A percentile compares a stretch with the other conserved stretches of the same genome.
Evolutionary conservation across 495 filamentous ascomycete species (phyloP).

Genomic region (Tuber melanosporum): DNA sequence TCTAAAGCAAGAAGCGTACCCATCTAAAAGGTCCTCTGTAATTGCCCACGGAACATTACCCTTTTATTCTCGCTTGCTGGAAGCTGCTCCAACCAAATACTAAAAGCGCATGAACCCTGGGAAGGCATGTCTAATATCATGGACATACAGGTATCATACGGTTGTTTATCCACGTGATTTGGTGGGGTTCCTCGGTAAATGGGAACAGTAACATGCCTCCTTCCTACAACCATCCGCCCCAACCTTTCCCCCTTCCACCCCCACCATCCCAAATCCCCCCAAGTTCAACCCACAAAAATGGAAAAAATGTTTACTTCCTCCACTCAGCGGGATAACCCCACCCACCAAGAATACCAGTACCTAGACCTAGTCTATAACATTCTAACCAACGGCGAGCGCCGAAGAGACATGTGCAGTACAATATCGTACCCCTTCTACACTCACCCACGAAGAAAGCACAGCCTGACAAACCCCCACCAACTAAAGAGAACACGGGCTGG

Average conservation of each 20-base stretch:
- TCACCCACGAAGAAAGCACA: background rate
- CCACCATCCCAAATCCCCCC: background rate
- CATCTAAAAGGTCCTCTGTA: too few species aligned
- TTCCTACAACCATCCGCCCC: background rate
- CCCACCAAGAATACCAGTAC: slow-evolving; percentile 71
- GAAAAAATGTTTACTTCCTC: background rate
- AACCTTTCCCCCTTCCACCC: background rate
- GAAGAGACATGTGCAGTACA: slow-evolving; percentile 60
- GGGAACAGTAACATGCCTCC: background rate
- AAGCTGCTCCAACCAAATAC: too few species aligned
- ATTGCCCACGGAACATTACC: too few species aligned
- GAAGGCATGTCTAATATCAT: too few species aligned
- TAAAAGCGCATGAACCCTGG: too few species aligned
- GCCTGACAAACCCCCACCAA: slow-evolving; percentile 6
- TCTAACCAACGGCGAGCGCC: slow-evolving; percentile 66
- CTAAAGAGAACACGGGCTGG: slow-evolving; percentile 75
- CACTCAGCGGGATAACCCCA: background rate
- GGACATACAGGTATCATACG: too few species aligned
- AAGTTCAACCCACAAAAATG: background rate
- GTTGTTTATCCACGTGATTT: background rate
- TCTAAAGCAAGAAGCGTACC: too few species aligned
- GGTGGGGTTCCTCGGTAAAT: background rate
- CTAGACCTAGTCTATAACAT: slow-evolving; percentile 70
- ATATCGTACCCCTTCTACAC: background rate
- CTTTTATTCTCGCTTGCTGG: too few species aligned